These are phyloP conservation scores for Colletotrichum sp. DNA, from an alignment of 2,329 filamentous ascomycete genomes.

Conservation along the genomic window DNA sequence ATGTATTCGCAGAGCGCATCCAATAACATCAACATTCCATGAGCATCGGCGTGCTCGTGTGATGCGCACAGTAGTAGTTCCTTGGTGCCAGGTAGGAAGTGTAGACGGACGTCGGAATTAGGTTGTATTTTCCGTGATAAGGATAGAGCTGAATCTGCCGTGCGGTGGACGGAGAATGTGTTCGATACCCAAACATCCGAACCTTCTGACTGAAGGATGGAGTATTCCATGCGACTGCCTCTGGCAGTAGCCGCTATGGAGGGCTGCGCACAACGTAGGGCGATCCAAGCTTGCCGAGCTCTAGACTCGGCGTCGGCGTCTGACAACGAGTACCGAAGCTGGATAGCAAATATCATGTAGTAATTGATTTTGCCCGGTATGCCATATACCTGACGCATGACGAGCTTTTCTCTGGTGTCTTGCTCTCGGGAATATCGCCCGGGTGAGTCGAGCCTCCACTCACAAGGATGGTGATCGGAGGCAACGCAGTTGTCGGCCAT, in stretches of 20 bases:
- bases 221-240: not conserved
- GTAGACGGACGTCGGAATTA: not conserved
- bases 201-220: not conserved
- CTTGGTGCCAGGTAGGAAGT: not conserved
- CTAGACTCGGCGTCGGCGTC: not conserved
- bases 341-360: not conserved
- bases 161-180: not conserved
- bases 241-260: not conserved
- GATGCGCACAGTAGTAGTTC: not conserved
- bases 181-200: not conserved
- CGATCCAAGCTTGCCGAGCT: not conserved
- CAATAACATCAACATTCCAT: not conserved
- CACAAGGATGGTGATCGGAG: not conserved
- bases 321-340: not conserved
- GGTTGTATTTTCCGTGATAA: not conserved
- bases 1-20: not conserved
- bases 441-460: not conserved
- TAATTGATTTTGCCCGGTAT: not conserved
- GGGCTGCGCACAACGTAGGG: not conserved
- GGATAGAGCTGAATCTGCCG: not conserved
- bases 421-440: not conserved
- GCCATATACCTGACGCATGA: not conserved
- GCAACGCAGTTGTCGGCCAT: not conserved
- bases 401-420: not conserved
- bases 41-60: not conserved